Evolutionary conservation across 768 basidiomycete species (phyloP).

Genomic region (Mycena venus): DNA sequence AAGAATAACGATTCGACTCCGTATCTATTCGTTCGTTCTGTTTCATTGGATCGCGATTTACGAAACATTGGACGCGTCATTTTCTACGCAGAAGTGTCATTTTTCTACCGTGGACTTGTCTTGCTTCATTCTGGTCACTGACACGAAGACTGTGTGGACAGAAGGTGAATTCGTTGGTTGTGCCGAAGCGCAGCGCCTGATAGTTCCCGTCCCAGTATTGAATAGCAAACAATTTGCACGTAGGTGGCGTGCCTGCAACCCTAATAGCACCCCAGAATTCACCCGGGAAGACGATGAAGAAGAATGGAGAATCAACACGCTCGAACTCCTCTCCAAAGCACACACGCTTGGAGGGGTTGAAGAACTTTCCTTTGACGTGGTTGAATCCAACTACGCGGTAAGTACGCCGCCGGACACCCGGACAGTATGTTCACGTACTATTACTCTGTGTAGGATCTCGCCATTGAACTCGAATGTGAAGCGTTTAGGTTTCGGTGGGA

Average conservation of each 20-base stretch:
- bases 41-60: slow-evolving; percentile 9
- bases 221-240: slow-evolving; percentile 71
- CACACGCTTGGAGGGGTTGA: slow-evolving; percentile 75
- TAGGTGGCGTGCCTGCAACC: slow-evolving; percentile 78
- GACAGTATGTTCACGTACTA: slow-evolving; percentile 22
- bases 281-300: slow-evolving; percentile 63
- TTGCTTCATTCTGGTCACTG: slow-evolving; percentile 76
- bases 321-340: slow-evolving; percentile 67
- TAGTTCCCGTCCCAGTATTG: slow-evolving; percentile 55
- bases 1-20: slow-evolving; percentile 76
- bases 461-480: slow-evolving; percentile 70
- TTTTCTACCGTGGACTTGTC: slow-evolving; percentile 66
- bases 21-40: slow-evolving; percentile 76
- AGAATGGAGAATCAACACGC: slow-evolving; percentile 67
- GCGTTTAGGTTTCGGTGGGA: slow-evolving; percentile 88
- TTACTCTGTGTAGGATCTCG: slow-evolving; percentile 66
- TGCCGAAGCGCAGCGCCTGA: not conserved
- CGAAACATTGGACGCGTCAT: slow-evolving; percentile 22
- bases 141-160: slow-evolving; percentile 80
- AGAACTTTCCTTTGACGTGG: slow-evolving; percentile 71
- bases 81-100: slow-evolving; percentile 70
- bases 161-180: slow-evolving; percentile 67
- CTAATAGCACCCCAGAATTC: slow-evolving; percentile 41
- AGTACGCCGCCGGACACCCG: slow-evolving; percentile 37
- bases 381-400: slow-evolving; percentile 73